Conservation (phyloP, 2,329 filamentous ascomycete species). For the Clathrospora elynae region DNA sequence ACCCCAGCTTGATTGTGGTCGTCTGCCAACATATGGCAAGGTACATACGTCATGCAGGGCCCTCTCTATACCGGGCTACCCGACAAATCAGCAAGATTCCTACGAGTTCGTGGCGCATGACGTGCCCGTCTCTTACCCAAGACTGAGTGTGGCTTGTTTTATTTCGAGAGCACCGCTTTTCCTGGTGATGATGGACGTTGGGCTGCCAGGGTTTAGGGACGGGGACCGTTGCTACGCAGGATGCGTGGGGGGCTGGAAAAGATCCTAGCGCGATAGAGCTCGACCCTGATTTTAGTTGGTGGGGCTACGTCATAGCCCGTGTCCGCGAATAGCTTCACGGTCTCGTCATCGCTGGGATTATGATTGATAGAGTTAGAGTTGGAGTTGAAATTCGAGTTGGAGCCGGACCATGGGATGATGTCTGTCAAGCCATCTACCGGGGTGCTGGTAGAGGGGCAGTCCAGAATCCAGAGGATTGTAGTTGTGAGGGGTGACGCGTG, state of each 20-base stretch:
- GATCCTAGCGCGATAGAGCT: slow-evolving; percentile 14
- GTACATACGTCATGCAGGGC: slow-evolving; percentile 41
- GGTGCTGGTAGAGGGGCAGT: too few relatives aligned
- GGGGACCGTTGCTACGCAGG: slow-evolving; percentile 4
- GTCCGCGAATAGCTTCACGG: slow-evolving; percentile 16
- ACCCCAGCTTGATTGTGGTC: slow-evolving; percentile 16
- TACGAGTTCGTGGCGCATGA: slow-evolving; percentile 24
- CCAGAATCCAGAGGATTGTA: too few relatives aligned
- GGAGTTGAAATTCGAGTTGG: too few relatives aligned
- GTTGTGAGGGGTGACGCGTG: too few relatives aligned
- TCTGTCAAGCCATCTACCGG: too few relatives aligned
- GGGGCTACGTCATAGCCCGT: slow-evolving; percentile 25
- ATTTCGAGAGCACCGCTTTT: slow-evolving; percentile 13
- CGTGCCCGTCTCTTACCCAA: slow-evolving; percentile 13
- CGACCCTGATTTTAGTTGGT: slow-evolving; percentile 11
- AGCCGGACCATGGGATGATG: too few relatives aligned
- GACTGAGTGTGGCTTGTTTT: slow-evolving; percentile 18
- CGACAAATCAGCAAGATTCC: slow-evolving; percentile 3
- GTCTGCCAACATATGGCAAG: slow-evolving; percentile 11
- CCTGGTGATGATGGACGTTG: slow-evolving; percentile 19
- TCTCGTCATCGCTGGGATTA: slow-evolving; percentile 20
- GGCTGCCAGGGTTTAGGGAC: slow-evolving; percentile 14
- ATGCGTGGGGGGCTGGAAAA: slow-evolving; percentile 13
- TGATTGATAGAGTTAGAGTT: slow-evolving; percentile 1
- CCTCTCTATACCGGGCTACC: too few relatives aligned